phyloP scores from a whole-genome alignment of 306 rosid species.

The Rosa rugosa region DNA sequence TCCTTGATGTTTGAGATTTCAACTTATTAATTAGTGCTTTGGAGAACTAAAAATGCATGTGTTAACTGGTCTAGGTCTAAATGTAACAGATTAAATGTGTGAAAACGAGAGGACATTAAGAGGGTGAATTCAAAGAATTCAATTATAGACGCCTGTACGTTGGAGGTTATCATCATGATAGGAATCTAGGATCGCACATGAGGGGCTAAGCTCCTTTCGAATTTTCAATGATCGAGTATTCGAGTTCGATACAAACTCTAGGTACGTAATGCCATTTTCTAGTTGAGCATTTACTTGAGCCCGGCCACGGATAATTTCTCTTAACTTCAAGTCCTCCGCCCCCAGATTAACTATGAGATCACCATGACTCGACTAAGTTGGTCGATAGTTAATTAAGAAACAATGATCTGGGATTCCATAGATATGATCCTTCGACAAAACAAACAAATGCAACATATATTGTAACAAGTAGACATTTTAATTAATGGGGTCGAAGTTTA shows the following conservation, averaged over 20 bases:
- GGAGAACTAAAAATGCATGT: too few species aligned
- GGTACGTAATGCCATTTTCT: background rate
- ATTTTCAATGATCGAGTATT: background rate
- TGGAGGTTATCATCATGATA: background rate
- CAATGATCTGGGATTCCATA: too few species aligned
- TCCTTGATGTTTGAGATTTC: too few species aligned
- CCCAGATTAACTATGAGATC: background rate
- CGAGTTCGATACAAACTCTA: background rate
- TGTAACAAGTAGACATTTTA: background rate
- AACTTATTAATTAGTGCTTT: too few species aligned
- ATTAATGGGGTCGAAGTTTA: background rate
- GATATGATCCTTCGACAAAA: background rate
- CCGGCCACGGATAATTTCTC: background rate
- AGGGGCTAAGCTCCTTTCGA: background rate
- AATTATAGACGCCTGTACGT: too few species aligned
- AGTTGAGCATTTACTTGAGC: background rate
- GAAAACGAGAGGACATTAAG: too few species aligned
- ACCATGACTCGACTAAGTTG: background rate
- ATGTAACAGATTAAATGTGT: too few species aligned
- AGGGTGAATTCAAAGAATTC: too few species aligned
- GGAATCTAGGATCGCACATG: background rate
- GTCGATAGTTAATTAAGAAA: background rate
- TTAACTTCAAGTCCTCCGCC: background rate
- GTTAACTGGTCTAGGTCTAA: too few species aligned
- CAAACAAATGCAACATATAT: background rate